Percentiles rank a stretch among this genome's conserved stretches.
Evolutionary conservation across 176 grass and related monocot species (phyloP).

Genomic region (Phyllostachys edulis): DNA sequence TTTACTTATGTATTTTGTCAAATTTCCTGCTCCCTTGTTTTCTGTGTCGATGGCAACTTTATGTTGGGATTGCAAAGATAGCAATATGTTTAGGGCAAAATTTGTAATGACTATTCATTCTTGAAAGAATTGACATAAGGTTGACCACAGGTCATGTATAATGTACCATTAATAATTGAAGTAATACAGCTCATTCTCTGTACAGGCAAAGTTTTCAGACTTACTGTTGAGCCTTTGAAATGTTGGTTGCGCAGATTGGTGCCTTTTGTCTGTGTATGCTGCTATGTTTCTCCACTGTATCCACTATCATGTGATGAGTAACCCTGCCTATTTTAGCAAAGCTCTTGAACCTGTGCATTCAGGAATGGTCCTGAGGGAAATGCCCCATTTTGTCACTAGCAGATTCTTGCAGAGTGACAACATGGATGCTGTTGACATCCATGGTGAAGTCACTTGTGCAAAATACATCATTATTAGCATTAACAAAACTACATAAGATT

Average conservation of each 20-base stretch:
- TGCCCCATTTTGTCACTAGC: neutral
- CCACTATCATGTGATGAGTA: neutral
- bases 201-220: neutral
- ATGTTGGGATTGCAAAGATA: neutral
- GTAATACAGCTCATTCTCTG: neutral
- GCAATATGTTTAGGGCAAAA: neutral
- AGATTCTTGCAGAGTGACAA: neutral
- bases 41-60: neutral
- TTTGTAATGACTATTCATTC: neutral
- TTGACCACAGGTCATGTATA: neutral
- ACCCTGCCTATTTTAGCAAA: neutral
- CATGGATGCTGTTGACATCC: neutral
- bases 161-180: neutral
- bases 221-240: constrained; percentile 17
- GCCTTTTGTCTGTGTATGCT: neutral
- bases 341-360: neutral
- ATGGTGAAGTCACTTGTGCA: constrained; percentile 1
- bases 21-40: neutral
- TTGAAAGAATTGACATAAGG: neutral
- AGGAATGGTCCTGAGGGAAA: neutral
- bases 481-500: neutral
- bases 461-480: neutral
- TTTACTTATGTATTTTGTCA: constrained; percentile 10
- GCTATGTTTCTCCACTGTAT: neutral
- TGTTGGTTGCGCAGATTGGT: neutral